Conservation (phyloP, 1,284 basidiomycete genomes). For the Puccinia coronata region DNA sequence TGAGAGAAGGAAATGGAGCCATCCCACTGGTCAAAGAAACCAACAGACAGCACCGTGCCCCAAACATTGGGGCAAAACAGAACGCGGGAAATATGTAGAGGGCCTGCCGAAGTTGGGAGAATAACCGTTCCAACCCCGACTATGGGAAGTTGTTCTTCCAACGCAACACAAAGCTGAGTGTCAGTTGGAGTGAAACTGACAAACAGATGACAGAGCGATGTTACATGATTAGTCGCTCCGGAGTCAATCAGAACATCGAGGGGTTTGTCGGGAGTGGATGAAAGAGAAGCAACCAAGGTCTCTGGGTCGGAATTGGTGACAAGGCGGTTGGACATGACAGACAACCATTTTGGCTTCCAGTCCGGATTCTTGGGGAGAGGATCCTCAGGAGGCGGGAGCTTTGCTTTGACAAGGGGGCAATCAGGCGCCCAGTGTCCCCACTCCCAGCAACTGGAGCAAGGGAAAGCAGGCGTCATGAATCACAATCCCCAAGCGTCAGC, state of each 20-base stretch:
- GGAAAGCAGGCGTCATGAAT: neutral
- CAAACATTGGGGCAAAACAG: neutral
- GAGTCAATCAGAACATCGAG: neutral
- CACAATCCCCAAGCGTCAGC: neutral
- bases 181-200: neutral
- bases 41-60: neutral
- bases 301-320: too few species aligned
- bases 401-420: neutral
- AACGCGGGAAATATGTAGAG: neutral
- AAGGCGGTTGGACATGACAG: neutral
- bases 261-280: neutral
- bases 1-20: neutral
- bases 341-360: neutral
- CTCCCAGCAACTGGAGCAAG: neutral
- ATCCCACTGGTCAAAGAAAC: neutral
- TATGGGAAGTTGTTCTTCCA: too few species aligned
- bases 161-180: too few species aligned
- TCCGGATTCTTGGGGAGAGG: neutral
- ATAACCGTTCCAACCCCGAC: neutral
- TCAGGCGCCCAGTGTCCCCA: too few species aligned
- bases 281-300: neutral
- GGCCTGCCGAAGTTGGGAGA: neutral
- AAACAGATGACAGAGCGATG: neutral
- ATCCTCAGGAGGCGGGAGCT: neutral
- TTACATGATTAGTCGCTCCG: neutral